Conservation (phyloP, 169 alveolate genomes). For the Eimeria sp. region DNA sequence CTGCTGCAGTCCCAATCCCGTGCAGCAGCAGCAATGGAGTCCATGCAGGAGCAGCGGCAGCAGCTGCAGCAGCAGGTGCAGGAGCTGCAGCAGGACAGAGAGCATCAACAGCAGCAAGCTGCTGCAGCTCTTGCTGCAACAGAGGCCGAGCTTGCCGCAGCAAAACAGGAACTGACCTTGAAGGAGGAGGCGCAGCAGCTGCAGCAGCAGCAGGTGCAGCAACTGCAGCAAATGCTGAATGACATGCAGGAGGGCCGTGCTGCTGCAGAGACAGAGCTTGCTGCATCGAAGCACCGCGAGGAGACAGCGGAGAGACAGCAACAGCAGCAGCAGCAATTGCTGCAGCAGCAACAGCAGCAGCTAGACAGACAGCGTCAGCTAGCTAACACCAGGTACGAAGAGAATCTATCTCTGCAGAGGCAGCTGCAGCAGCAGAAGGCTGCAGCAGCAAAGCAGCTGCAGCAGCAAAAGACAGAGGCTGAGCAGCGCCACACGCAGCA, state of each 20-base stretch:
- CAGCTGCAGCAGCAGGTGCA: conserved; percentile 74
- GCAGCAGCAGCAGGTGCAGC: conserved; percentile 73
- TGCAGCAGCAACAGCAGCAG: conserved; percentile 76
- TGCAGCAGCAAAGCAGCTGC: conserved; percentile 66
- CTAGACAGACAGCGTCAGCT: conserved; percentile 60
- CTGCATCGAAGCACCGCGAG: conserved; percentile 1
- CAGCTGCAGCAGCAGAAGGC: conserved; percentile 75
- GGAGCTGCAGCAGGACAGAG: conserved; percentile 39
- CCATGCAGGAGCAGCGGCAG: conserved; percentile 62
- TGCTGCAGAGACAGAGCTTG: conserved; percentile 49
- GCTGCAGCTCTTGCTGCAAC: conserved; percentile 49
- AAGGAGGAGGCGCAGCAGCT: conserved; percentile 29
- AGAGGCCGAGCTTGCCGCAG: conserved; percentile 69
- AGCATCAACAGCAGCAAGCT: conserved; percentile 53
- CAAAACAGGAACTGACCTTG: conserved; percentile 29
- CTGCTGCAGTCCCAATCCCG: neutral
- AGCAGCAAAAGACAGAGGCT: conserved; percentile 47
- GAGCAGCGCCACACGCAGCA: conserved; percentile 49
- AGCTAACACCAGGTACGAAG: conserved; percentile 50
- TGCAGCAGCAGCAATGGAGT: conserved; percentile 33
- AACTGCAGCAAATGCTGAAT: conserved; percentile 36
- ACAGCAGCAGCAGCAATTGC: conserved; percentile 64
- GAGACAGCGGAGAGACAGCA: conserved; percentile 67
- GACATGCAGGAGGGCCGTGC: conserved; percentile 40
- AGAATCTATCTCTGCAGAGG: conserved; percentile 21